These are phyloP conservation scores for Aquanectria penicillioides DNA, from an alignment of 2,329 filamentous ascomycete species.

Conservation along the genomic window DNA sequence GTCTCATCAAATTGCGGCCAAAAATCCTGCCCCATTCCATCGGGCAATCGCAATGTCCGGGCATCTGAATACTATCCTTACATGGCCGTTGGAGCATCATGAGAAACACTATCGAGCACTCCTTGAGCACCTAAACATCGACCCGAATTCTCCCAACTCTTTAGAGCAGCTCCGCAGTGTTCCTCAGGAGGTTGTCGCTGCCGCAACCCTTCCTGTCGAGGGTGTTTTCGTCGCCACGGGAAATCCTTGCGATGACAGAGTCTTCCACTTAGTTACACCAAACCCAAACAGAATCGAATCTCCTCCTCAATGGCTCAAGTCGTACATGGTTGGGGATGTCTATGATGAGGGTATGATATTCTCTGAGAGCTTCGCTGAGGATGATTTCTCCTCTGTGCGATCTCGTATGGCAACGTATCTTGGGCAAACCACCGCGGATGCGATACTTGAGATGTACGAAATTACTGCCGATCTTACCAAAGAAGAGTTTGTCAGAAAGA, in stretches of 20 bases:
- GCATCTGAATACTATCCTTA: slow-evolving; percentile 20
- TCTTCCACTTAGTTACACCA: slow-evolving; percentile 10
- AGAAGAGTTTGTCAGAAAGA: not conserved
- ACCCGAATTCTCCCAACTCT: slow-evolving; percentile 18
- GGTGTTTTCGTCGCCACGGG: slow-evolving; percentile 15
- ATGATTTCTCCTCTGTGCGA: not conserved
- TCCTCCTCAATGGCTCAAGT: slow-evolving; percentile 17
- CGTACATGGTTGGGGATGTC: slow-evolving; percentile 24
- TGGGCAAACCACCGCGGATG: not conserved
- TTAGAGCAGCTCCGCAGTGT: slow-evolving; percentile 21
- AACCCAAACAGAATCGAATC: not conserved
- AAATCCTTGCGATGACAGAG: slow-evolving; percentile 23
- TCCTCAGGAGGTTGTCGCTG: slow-evolving; percentile 9
- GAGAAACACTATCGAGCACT: slow-evolving; percentile 24
- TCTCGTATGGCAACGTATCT: slow-evolving; percentile 7
- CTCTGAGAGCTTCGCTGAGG: not conserved
- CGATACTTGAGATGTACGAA: slow-evolving; percentile 17
- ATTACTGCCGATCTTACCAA: slow-evolving; percentile 4
- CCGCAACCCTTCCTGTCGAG: slow-evolving; percentile 18
- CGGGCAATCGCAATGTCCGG: slow-evolving; percentile 27
- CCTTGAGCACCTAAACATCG: slow-evolving; percentile 20
- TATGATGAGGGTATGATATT: slow-evolving; percentile 24
- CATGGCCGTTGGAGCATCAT: slow-evolving; percentile 19
- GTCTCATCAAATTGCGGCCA: slow-evolving; percentile 18
- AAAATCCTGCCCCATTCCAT: slow-evolving; percentile 21